Evolutionary conservation across 1,284 basidiomycete species (phyloP), one percentile per base, ranked within the genome.

Genomic region (Hypsizygus ulmarius): DNA sequence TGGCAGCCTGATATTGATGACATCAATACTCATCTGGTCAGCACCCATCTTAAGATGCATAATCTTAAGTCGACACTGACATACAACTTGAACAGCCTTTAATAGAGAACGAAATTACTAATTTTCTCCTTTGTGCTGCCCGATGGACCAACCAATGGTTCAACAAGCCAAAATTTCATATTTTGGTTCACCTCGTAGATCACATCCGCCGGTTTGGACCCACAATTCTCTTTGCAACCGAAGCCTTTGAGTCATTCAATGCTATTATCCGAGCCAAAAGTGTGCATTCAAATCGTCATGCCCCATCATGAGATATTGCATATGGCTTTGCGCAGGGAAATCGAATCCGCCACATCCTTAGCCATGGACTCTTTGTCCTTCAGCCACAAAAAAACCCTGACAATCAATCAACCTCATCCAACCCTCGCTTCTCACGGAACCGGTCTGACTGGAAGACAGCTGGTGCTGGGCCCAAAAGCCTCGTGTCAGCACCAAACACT

Each of bases 191-290:
- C 45, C 57, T 71, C 5, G 58, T 61, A 1, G 51, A 44, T 0
- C 65, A 70, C 54, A 64, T 71, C 29, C 52, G 56, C 0, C 60
- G 61, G 0, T 71, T 73, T 71, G n/a, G n/a, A n/a, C n/a, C n/a
- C n/a, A n/a, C n/a, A n/a, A n/a, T n/a, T n/a, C n/a, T n/a, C n/a
- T n/a, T 69, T 58, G 64, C 67, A 1, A 76, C 72, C 0, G 73
- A 78, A 45, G 60, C 50, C 0, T 78, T 75, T 49, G 72, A 78
- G 50, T 75, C 68, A 0, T 76, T 65, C 61, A 78, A 78, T 59
- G 64, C 65, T 1, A 61, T 78, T 10, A 74, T 77, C 6, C 63
- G 69, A n/a, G n/a, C n/a, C n/a, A n/a, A n/a, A 18, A 75, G 73
- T 51, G 56, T 77, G 1, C 65, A 73, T 32, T 67, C 63, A 1